Percentiles rank a stretch among this genome's conserved stretches.
These are phyloP conservation scores for Pestalotiopsis sp. DNA, from an alignment of 2,329 filamentous ascomycete species.

Conservation along the genomic window DNA sequence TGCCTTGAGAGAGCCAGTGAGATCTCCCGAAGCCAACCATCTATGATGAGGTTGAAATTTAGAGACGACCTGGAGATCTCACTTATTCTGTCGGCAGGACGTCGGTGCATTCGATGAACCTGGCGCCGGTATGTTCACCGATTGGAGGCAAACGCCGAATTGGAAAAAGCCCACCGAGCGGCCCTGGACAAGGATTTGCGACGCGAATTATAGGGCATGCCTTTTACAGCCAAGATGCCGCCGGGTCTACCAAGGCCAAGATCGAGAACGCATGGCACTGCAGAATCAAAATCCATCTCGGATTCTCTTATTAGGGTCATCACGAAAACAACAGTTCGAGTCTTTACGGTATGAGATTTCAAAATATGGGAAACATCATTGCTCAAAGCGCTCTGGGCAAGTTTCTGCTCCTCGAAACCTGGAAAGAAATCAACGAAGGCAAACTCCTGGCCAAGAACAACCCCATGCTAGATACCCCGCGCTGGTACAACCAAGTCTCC, in stretches of 20 bases:
- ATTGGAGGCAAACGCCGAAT: conserved; percentile 3
- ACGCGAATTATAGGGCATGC: not conserved
- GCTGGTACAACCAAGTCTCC: not conserved
- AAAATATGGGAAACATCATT: too few relatives aligned
- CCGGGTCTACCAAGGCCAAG: not conserved
- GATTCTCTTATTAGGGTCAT: not conserved
- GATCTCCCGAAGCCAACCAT: too few relatives aligned
- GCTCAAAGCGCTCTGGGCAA: too few relatives aligned
- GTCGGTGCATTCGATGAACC: conserved; percentile 5
- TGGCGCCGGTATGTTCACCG: not conserved
- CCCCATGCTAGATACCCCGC: not conserved
- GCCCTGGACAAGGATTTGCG: not conserved
- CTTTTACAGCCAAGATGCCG: not conserved
- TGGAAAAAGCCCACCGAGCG: not conserved
- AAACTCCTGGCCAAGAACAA: not conserved
- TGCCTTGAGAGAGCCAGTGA: too few relatives aligned
- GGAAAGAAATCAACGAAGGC: not conserved
- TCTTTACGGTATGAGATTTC: too few relatives aligned
- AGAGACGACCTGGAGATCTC: not conserved
- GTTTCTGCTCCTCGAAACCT: not conserved
- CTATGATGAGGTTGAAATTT: too few relatives aligned
- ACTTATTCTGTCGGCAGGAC: not conserved
- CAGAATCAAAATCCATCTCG: not conserved
- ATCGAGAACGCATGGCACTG: not conserved
- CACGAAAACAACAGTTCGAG: too few relatives aligned